Base-by-base conservation (phyloP, 441 rosid genomes). In the Gossypium trilobum region DNA sequence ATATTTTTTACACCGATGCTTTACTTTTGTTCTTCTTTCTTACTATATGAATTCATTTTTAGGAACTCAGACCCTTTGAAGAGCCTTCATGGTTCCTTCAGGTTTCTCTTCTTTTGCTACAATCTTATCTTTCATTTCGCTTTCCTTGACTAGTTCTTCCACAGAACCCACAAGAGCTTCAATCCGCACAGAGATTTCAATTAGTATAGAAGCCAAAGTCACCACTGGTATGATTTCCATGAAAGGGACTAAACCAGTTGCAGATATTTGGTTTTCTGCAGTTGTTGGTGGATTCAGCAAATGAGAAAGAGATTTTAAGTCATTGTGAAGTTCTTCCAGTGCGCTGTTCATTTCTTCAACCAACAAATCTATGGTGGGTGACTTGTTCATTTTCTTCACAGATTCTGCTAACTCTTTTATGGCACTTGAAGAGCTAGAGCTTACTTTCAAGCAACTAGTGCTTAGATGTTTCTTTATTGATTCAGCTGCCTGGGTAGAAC, bases 271-370 rank as follows among this genome's bases (percentile, higher is more conserved):
- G 61, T 25, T 62, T 54, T 68, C 78, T 1, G 71, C 36, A 48
- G 1, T 71, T 56, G 73, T 1, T 3, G 76, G 22, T 54, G 74
- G 75, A 68, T 73, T 33, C 61, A 62, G 48, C 39, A 73, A 29
- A 62, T 39, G n/a, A 13, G 87, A 82, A 64, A 87, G 81, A 65
- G 80, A 71, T 75, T 78, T 80, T 56, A 86, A 76, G 19, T 79
- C 77, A 3, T 83, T 81, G 74, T 82, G 87, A 57, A 91, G 90
- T 68, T 87, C 86, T 73, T 85, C 81, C 14, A 82, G 84, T n/a
- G 89, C 85, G 31, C 64, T 55, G 54, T 76, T 84, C 92, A 89
- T 89, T 51, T 87, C 87, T 54, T 68, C 83, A 39, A 85, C 75
- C 13, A 74, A 74, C 17, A 77, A 73, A 19, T 77, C 85, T 63